Evolutionary conservation across 2,329 filamentous ascomycete species (phyloP), one percentile per base, ranked within the genome.

Genomic region (Diaporthe citrichinensis): DNA sequence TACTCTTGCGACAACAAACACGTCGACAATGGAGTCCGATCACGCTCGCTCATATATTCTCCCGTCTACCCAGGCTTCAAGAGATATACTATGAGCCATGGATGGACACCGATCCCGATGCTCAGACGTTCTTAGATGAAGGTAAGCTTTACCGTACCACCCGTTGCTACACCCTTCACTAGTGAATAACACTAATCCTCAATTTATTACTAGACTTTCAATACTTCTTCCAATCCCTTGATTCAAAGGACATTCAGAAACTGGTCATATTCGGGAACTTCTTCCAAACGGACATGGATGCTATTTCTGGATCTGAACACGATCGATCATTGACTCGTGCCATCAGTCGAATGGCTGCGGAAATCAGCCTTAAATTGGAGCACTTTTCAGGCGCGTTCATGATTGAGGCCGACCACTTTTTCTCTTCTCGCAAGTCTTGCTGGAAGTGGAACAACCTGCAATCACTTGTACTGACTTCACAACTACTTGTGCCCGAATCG

Each of bases 81-180:
- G 80, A 81, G 77, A 49, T 83, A 58, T 77, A 81, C 73, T 83
- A 82, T 77, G 81, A 83, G 75, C 81, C 80, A 71, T 82, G 80
- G 81, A 81, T 79, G 76, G 78, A 80, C 77, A 57, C 25, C 14
- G 28, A 57, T 31, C 53, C 28, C 28, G 28, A 57, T 9, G 28
- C 28, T 57, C 53, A 12, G 25, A 57, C 20, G 53, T 57, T 57
- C 14, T 57, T 8, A 57, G 53, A 31, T 57, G 28, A 57, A 57
- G 25, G 31, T 58, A 20, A 36, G 31, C 31, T 23, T 36, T 57
- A 6, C 53, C 12, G 25, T 17, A 57, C 53, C 14, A 57, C 6
- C 34, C 15, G 28, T 57, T 57, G 28, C 53, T 23, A 3, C 36
- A 36, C 55, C 20, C 36, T 12, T 58, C 31, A 58, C 9, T 36